phyloP scores from a whole-genome alignment of 2,329 filamentous ascomycete genomes.

The Zelopaecilomyces penicillatus region DNA sequence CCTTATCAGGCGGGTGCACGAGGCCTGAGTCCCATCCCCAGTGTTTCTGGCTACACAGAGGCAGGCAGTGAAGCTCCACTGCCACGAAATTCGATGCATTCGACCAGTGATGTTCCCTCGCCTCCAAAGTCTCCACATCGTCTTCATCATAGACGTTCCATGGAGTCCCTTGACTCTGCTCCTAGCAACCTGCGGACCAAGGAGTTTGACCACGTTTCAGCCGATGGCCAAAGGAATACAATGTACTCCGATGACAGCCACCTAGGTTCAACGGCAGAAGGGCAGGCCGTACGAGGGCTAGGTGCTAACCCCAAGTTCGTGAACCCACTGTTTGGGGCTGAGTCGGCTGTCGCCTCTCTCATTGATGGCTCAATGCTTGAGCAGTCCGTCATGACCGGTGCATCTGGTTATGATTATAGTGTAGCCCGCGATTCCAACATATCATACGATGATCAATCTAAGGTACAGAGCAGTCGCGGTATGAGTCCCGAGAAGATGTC shows the following conservation, averaged over 20 bases:
- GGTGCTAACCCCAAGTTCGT: constrained; percentile 70
- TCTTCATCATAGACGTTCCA: constrained; percentile 24
- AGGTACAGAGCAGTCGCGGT: constrained; percentile 24
- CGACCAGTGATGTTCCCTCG: constrained; percentile 48
- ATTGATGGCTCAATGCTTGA: constrained; percentile 64
- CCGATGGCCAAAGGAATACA: constrained; percentile 48
- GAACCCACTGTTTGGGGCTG: constrained; percentile 62
- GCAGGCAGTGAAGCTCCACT: constrained; percentile 51
- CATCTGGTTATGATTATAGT: constrained; percentile 42
- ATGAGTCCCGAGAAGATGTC: constrained; percentile 35
- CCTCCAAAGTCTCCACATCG: constrained; percentile 44
- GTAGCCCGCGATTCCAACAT: constrained; percentile 30
- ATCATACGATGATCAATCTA: constrained; percentile 24
- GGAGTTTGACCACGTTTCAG: constrained; percentile 44
- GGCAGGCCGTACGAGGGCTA: constrained; percentile 62
- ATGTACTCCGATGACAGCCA: constrained; percentile 47
- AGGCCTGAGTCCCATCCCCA: constrained; percentile 81
- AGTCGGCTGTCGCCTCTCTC: constrained; percentile 85
- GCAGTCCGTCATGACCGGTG: constrained; percentile 59
- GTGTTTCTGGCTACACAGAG: constrained; percentile 78
- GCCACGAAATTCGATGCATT: constrained; percentile 47
- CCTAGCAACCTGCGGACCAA: constrained; percentile 37
- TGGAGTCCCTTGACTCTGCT: constrained; percentile 25
- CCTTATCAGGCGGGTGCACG: constrained; percentile 61
- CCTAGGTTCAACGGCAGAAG: constrained; percentile 51